Conservation (phyloP, 306 rosid species). For the Fragaria iinumae region DNA sequence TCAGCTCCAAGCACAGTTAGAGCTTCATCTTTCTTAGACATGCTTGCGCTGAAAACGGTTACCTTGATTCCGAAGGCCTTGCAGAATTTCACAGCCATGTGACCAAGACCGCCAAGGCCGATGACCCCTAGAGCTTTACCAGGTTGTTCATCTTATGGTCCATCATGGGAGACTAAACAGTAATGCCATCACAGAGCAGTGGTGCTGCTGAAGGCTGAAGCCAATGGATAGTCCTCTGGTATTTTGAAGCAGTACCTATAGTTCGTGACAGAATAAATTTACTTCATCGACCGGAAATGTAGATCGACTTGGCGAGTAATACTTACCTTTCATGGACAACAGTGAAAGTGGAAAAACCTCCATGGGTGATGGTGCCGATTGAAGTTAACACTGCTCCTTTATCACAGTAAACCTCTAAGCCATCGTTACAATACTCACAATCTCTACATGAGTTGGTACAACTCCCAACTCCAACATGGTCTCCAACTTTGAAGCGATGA, state of each 20-base stretch:
- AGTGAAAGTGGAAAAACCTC: constrained; percentile 67
- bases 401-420: constrained; percentile 41
- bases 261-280: background rate
- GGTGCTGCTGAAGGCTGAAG: constrained; percentile 87
- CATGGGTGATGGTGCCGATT: constrained; percentile 64
- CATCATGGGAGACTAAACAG: constrained; percentile 68
- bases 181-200: constrained; percentile 77
- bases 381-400: constrained; percentile 44
- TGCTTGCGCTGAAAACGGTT: constrained; percentile 70
- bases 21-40: constrained; percentile 76
- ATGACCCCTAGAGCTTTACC: constrained; percentile 74
- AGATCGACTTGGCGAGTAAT: background rate
- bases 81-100: constrained; percentile 76
- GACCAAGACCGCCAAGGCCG: constrained; percentile 84
- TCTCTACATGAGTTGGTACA: constrained; percentile 69
- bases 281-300: background rate
- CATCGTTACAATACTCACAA: constrained; percentile 61
- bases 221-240: constrained; percentile 60
- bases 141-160: constrained; percentile 53
- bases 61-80: constrained; percentile 69
- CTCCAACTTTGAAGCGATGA: constrained; percentile 58
- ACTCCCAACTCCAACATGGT: constrained; percentile 79
- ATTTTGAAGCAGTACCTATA: constrained; percentile 63
- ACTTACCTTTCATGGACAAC: constrained; percentile 63
- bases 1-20: constrained; percentile 54